phyloP scores from a whole-genome alignment of 1,139 yeast genomes.

The Eremothecium gossypii region DNA sequence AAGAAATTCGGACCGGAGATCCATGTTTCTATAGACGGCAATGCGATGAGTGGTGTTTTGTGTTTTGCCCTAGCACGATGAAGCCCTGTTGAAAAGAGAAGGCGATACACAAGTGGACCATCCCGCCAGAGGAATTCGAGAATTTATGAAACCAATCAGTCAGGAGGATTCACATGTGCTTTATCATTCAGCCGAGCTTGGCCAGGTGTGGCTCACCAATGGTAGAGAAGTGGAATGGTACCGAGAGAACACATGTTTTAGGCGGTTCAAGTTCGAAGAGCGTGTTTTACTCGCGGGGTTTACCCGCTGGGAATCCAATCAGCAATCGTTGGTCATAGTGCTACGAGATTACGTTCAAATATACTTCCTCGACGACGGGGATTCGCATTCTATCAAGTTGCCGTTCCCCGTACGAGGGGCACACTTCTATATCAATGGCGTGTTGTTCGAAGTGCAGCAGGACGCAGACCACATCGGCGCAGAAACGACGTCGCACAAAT shows the following conservation, averaged over 20 bases:
- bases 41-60: too few species aligned
- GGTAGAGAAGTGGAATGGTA: conserved; percentile 21
- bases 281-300: conserved; percentile 24
- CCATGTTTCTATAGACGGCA: too few species aligned
- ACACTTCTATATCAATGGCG: conserved; percentile 26
- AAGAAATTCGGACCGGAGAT: too few species aligned
- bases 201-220: conserved; percentile 22
- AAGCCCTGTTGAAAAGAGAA: too few species aligned
- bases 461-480: conserved; percentile 3
- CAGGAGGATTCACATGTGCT: conserved; percentile 1
- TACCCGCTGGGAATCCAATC: conserved; percentile 21
- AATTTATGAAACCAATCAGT: too few species aligned
- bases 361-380: conserved; percentile 20
- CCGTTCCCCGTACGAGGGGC: conserved; percentile 26
- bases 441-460: conserved; percentile 20
- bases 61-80: too few species aligned
- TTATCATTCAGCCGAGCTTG: conserved; percentile 8
- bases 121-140: too few species aligned
- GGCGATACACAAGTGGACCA: too few species aligned
- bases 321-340: conserved; percentile 22
- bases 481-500: conserved; percentile 15
- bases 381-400: conserved; percentile 19
- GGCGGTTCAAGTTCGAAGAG: conserved; percentile 17
- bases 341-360: conserved; percentile 23
- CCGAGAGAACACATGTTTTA: conserved; percentile 16